These are phyloP conservation scores for Termitomyces bulborhizus DNA, from an alignment of 768 basidiomycete genomes.

Conservation along the genomic window DNA sequence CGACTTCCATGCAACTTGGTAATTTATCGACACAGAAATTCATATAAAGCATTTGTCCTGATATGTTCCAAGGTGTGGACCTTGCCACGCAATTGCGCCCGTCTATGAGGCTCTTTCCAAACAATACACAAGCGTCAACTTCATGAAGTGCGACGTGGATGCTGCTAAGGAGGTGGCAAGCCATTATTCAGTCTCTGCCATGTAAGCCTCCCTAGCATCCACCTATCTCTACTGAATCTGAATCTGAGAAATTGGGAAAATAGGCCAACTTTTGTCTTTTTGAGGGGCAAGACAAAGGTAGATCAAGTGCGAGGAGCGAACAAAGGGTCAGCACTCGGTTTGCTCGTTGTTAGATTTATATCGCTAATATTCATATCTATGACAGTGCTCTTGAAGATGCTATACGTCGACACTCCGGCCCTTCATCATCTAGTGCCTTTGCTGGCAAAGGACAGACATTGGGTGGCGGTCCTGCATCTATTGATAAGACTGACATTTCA, in stretches of 20 bases:
- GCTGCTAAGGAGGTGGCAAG: slow-evolving; percentile 61
- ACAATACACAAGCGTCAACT: slow-evolving; percentile 65
- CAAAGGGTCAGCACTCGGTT: slow-evolving; percentile 37
- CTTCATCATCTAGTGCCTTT: slow-evolving; percentile 43
- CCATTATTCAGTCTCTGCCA: slow-evolving; percentile 60
- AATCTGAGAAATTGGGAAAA: neutral
- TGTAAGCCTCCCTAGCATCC: slow-evolving; percentile 37
- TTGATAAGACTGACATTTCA: slow-evolving; percentile 27
- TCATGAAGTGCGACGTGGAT: slow-evolving; percentile 82
- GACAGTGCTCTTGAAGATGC: slow-evolving; percentile 56
- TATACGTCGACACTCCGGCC: slow-evolving; percentile 44
- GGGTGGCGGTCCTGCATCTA: slow-evolving; percentile 39
- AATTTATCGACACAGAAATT: slow-evolving; percentile 8
- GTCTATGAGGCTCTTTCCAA: slow-evolving; percentile 64
- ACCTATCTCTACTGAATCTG: neutral
- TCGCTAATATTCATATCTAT: neutral
- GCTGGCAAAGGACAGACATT: slow-evolving; percentile 71
- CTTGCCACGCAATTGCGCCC: slow-evolving; percentile 81
- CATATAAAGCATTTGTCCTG: neutral
- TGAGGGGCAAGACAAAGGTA: slow-evolving; percentile 61
- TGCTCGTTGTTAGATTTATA: neutral
- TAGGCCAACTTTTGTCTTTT: slow-evolving; percentile 83
- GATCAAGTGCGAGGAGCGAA: slow-evolving; percentile 73
- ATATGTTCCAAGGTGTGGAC: slow-evolving; percentile 64
- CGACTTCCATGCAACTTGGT: slow-evolving; percentile 87